Base-by-base conservation (phyloP, 163 green algal genomes). In the Scenedesmus sp. region DNA sequence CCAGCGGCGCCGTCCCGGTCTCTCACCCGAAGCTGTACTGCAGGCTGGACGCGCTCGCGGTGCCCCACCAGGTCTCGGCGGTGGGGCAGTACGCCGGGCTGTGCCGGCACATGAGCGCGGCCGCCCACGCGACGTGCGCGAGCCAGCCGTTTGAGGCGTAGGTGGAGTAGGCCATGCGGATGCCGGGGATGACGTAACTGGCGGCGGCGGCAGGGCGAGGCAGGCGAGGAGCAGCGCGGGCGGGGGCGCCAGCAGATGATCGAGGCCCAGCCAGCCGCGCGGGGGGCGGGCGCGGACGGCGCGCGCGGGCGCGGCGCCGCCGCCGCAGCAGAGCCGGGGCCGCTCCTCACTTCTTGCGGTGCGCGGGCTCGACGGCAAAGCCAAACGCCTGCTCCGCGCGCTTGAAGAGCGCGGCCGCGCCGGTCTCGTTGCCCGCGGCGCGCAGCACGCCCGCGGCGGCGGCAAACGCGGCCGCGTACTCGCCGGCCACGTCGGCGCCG, bases 401-500 rank as follows among this genome's bases (percentile, higher is more conserved):
- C 47, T 60, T 75, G 29, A 60, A 63, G 26, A 75, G 65, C 44
- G 17, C 18, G 3, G 45, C 65, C 1, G 65, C 65, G 33, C 63
- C 48, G 13, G 29, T 47, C 14, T 17, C 7, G 15, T 75, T 18
- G 20, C 65, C 31, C 22, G 9, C 22, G 28, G 47, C 47, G 1
- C 10, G 18, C 36, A 63, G 60, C 47, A 63, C 17, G 4, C 18
- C 17, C 22, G 65, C 65, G 7, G 47, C 65, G 2, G 65, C 65
- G 5, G 65, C 65, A 63, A 75, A 75, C 3, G 65, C 65, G 42
- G 48, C 65, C 20, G 65, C 65, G 47, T 75, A 75, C 22, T 75
- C 29, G 20, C 28, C 50, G 14, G 65, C 65, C 28, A 75, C 48
- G 22, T 75, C 65, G 26, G 48, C 65, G 18, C 65, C 65, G 20